Base-by-base conservation (phyloP, 2,329 filamentous ascomycete species). In the Gliomastix tumulicola region DNA sequence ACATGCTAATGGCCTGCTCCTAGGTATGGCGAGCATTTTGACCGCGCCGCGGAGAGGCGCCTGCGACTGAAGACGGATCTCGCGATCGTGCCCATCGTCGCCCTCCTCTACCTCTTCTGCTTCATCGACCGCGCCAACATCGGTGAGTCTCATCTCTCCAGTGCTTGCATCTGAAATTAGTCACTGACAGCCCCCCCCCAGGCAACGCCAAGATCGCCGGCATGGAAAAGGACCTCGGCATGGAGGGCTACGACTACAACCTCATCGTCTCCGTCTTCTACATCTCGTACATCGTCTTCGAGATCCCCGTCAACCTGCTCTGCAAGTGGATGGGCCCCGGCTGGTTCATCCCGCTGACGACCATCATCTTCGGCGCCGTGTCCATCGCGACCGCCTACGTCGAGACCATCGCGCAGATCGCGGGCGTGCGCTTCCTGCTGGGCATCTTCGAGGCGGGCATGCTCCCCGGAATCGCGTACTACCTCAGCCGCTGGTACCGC, bases 401-500 rank as follows among this genome's bases (percentile, higher is more conserved):
- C 9, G 48, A 75, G 21, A 66, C 70, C 38, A 65, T 74, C 16
- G 57, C 66, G 2, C 56, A 63, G 15, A 56, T 65, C 3, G 76
- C 66, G 25, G 80, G 68, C 12, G 79, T 86, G 0, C 74, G 83
- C 6, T 85, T 87, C 46, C 44, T 85, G 0, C 68, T 85, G 0
- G 78, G 78, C 9, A 56, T 82, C 10, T 85, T 86, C 40, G 84
- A 88, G 56, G 79, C 83, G 1, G 83, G 82, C 7, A 78, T 88
- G 73, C 56, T 87, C 37, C 83, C 83, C 0, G 82, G 83, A 0
- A 84, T 85, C 28, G 80, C 81, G 0, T 88, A 86, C 56, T 87
- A 86, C 47, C 60, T 86, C 16, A 80, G 74, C 1, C 65, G 82
- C 35, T 87, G 82, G 82, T 87, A 86, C 46, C 66, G 79, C n/a